A percentile compares a stretch with the other conserved stretches of the same genome.
These are phyloP conservation scores for Gloeostereum incarnatum DNA, from an alignment of 768 basidiomycete genomes.

Conservation along the genomic window DNA sequence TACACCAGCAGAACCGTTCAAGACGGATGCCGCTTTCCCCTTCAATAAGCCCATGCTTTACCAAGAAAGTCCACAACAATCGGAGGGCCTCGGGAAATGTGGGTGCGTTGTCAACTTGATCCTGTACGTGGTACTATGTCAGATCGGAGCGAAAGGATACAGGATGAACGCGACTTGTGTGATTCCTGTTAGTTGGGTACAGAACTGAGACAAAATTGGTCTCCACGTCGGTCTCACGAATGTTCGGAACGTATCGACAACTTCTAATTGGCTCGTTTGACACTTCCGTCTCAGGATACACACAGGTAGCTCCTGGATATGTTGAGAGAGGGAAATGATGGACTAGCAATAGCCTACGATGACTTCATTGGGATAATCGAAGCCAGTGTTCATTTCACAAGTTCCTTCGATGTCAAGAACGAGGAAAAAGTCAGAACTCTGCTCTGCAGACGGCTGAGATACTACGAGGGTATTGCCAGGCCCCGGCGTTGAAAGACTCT, in stretches of 20 bases:
- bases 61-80: conserved; percentile 57
- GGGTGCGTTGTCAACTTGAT: conserved; percentile 73
- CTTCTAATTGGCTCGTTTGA: conserved; percentile 47
- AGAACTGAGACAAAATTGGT: conserved; percentile 75
- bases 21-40: conserved; percentile 43
- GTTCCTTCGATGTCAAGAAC: conserved; percentile 90
- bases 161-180: conserved; percentile 56
- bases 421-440: conserved; percentile 69
- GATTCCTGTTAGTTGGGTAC: conserved; percentile 83
- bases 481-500: background rate
- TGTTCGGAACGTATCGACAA: conserved; percentile 76
- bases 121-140: conserved; percentile 31
- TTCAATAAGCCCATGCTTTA: conserved; percentile 62
- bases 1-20: conserved; percentile 72
- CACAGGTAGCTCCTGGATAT: conserved; percentile 82
- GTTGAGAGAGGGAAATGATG: background rate
- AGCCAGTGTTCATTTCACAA: conserved; percentile 56
- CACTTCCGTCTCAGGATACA: conserved; percentile 78
- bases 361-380: conserved; percentile 91
- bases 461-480: background rate
- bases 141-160: background rate
- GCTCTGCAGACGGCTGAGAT: conserved; percentile 16
- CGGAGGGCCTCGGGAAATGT: conserved; percentile 62
- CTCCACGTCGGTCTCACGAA: conserved; percentile 87
- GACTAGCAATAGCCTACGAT: conserved; percentile 69